Conservation (phyloP, 169 alveolate genomes). For the Eimeria nieschulzi region DNA sequence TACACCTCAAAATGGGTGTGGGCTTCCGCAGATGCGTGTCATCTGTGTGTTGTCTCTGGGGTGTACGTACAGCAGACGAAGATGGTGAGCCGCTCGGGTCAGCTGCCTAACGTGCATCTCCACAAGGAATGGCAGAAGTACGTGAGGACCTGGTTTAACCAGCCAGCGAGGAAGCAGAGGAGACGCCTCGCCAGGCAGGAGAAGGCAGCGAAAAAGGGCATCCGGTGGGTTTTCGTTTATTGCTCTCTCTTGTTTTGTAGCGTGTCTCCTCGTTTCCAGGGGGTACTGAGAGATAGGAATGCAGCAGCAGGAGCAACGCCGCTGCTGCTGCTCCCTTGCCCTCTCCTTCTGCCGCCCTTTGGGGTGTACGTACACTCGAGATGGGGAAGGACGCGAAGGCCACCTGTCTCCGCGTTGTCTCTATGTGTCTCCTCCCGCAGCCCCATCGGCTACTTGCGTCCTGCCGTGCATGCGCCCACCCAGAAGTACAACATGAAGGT, state of each 20-base stretch:
- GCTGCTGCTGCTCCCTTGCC: no score
- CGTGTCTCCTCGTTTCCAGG: no score
- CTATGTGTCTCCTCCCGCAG: constrained; percentile 66
- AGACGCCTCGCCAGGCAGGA: constrained; percentile 92
- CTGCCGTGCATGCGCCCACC: constrained; percentile 96
- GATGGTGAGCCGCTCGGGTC: constrained; percentile 96
- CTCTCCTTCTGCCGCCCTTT: no score
- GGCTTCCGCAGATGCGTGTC: no score
- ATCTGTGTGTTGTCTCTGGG: not conserved
- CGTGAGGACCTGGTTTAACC: constrained; percentile 98
- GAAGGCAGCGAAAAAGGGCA: constrained; percentile 86
- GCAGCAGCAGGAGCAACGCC: no score
- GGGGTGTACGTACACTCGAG: no score
- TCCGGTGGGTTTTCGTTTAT: constrained; percentile 15
- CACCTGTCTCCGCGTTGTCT: no score
- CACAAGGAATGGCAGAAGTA: constrained; percentile 97
- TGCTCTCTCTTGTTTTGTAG: no score
- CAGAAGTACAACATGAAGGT: constrained; percentile 96
- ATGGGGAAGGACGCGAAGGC: no score
- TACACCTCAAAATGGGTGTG: not conserved
- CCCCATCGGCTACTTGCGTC: constrained; percentile 95
- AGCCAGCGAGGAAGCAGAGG: constrained; percentile 96
- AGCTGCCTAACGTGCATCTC: constrained; percentile 97
- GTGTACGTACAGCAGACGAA: not conserved
- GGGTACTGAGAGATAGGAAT: no score